phyloP scores from a whole-genome alignment of 2,329 filamentous ascomycete species.

The Myriosclerotinia curreyana region DNA sequence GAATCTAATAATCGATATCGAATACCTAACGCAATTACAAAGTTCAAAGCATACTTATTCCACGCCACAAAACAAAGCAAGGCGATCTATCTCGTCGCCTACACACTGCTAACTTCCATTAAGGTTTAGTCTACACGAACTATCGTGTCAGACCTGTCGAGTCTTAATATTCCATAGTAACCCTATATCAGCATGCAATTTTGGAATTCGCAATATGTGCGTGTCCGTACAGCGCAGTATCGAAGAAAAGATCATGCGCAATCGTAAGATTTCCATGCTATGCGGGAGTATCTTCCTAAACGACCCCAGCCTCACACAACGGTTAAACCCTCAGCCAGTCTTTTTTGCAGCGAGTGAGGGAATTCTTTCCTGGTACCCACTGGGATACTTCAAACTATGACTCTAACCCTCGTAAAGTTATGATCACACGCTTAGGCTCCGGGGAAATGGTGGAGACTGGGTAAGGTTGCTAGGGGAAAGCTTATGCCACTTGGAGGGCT shows the following conservation, averaged over 20 bases:
- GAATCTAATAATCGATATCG: not conserved
- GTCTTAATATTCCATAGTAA: not conserved
- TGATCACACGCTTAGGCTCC: conserved; percentile 20
- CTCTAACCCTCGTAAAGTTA: conserved; percentile 2
- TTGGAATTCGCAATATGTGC: not conserved
- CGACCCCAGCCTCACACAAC: not conserved
- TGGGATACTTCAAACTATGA: conserved; percentile 5
- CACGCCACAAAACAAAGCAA: not conserved
- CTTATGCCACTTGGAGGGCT: conserved; percentile 5
- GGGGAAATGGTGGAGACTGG: conserved; percentile 18
- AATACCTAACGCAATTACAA: not conserved
- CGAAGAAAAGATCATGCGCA: not conserved
- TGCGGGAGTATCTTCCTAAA: not conserved
- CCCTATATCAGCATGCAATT: not conserved
- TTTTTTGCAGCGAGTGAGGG: conserved; percentile 3
- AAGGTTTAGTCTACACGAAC: conserved; percentile 1
- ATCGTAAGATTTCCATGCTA: not conserved
- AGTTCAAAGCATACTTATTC: not conserved
- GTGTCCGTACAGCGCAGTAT: not conserved
- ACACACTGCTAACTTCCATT: not conserved
- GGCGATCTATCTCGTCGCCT: conserved; percentile 18
- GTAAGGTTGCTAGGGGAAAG: not conserved
- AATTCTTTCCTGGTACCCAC: not conserved
- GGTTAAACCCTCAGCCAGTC: not conserved
- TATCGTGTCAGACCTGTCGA: conserved; percentile 1